Evolutionary conservation across 805 yeast species (phyloP).

Genomic region (Diddensiella transvaalensis): DNA sequence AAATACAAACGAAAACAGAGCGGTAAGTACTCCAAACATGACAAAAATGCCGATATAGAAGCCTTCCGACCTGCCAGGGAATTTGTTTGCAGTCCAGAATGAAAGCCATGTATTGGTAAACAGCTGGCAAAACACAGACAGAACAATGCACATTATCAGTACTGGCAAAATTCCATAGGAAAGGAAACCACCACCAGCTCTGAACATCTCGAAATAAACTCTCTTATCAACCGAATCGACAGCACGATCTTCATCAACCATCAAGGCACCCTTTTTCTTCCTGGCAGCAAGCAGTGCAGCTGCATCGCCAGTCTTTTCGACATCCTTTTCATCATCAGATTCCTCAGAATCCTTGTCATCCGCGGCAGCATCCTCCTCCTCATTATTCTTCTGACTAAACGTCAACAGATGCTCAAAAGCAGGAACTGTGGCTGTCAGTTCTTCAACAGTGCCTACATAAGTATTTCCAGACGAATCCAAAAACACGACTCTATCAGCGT

Average conservation of each 20-base stretch:
- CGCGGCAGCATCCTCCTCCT: constrained; percentile 20
- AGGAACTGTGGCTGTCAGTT: constrained; percentile 43
- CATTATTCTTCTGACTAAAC: constrained; percentile 15
- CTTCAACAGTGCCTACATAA: constrained; percentile 57
- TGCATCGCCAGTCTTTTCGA: constrained; percentile 10
- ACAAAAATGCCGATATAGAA: constrained; percentile 70
- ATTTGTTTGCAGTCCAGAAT: constrained; percentile 68
- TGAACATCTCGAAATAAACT: constrained; percentile 50
- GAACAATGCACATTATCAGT: constrained; percentile 43
- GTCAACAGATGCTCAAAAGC: constrained; percentile 45
- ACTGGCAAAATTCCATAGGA: constrained; percentile 30
- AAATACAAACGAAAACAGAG: constrained; percentile 46
- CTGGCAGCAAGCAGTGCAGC: constrained; percentile 19
- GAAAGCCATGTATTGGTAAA: constrained; percentile 68
- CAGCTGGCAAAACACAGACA: constrained; percentile 47
- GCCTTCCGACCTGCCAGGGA: constrained; percentile 43
- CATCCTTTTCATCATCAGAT: constrained; percentile 13
- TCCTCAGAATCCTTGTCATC: constrained; percentile 23
- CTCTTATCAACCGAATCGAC: constrained; percentile 30
- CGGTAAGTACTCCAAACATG: constrained; percentile 49
- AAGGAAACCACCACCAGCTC: constrained; percentile 51
- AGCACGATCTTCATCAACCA: constrained; percentile 32
- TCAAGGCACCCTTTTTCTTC: constrained; percentile 25
- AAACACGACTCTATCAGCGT: constrained; percentile 68
- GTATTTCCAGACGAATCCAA: constrained; percentile 58